phyloP scores from a whole-genome alignment of 192 early-diverging fungal genomes.

The Coemansia sp. region DNA sequence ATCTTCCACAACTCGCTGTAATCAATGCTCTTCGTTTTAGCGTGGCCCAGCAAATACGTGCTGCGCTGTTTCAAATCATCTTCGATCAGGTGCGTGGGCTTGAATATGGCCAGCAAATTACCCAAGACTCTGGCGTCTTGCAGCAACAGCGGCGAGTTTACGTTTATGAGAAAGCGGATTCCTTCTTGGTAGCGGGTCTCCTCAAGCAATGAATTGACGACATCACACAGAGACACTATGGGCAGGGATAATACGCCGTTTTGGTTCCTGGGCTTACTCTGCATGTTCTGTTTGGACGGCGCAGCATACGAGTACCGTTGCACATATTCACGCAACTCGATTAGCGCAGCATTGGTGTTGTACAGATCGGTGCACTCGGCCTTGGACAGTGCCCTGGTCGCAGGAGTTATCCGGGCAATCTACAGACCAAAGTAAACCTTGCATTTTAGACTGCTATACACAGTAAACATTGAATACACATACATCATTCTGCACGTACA shows the following conservation, averaged over 20 bases:
- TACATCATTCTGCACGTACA: neutral
- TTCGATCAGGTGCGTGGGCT: slow-evolving; percentile 31
- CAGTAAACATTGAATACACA: too few relatives aligned
- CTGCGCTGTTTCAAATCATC: slow-evolving; percentile 36
- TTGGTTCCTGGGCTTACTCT: slow-evolving; percentile 8
- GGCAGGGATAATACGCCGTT: slow-evolving; percentile 1
- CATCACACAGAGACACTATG: slow-evolving; percentile 22
- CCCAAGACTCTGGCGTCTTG: slow-evolving; percentile 18
- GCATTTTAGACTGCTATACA: too few relatives aligned
- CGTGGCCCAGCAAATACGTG: slow-evolving; percentile 24
- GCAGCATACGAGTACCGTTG: slow-evolving; percentile 6
- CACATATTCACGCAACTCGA: slow-evolving; percentile 44
- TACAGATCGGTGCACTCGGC: slow-evolving; percentile 28
- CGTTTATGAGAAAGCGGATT: slow-evolving; percentile 27
- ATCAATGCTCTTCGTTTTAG: slow-evolving; percentile 7
- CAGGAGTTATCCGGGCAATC: slow-evolving; percentile 6
- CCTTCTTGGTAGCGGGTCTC: slow-evolving; percentile 40
- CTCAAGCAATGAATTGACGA: slow-evolving; percentile 38
- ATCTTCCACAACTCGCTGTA: slow-evolving; percentile 38
- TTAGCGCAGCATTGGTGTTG: slow-evolving; percentile 4
- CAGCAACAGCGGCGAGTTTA: slow-evolving; percentile 14
- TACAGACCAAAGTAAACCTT: neutral
- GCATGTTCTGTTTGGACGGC: neutral
- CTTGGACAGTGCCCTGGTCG: slow-evolving; percentile 4
- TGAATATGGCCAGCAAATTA: slow-evolving; percentile 39